Evolutionary conservation across 148 eudicot species (phyloP), one percentile per base, ranked within the genome.

Genomic region (Camellia sinensis): DNA sequence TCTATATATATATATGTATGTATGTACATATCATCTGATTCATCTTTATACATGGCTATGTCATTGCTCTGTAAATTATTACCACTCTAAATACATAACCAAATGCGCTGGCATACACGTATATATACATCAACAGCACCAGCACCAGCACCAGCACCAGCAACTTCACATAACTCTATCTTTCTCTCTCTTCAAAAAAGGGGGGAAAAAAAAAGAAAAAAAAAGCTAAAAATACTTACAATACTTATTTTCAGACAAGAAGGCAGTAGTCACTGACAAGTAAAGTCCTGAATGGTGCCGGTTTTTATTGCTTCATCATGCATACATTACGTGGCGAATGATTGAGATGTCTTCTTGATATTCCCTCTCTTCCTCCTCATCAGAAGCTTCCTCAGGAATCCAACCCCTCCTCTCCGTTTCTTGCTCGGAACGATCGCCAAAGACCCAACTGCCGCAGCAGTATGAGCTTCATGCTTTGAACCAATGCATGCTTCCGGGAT

Each of bases 381-480:
- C 73, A 93, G 84, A 29, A 95, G 74, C 80, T 91, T 93, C 71
- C 80, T 92, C 80, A 92, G 86, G 41, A 92, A 87, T 18, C 91
- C 88, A 62, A 89, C 67, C 73, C 93, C 97, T 81, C 86, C 86
- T 74, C 87, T 80, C 29, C 69, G 75, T 84, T 84, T 86, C 81
- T 92, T 91, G 64, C 84, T 80, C 7, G 91, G 84, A 57, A 87
- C 88, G 77, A 96, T 78, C 14, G 90, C 90, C 85, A 91, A 73
- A 72, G 83, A 74, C 18, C 86, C 80, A 48, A 3, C 52, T 48
- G 52, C 52, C 7, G 52, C 52, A 48, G 52, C 52, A 48, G 52
- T 7, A 48, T 48, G 52, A 48, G 52, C 52, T 48, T 48, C 52
- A 7, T 48, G 52, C 52, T 48, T 48, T 48, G 52, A 48, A 48